These are phyloP conservation scores for Cladophialophora chaetospira DNA, from an alignment of 2,329 filamentous ascomycete genomes.

Conservation along the genomic window DNA sequence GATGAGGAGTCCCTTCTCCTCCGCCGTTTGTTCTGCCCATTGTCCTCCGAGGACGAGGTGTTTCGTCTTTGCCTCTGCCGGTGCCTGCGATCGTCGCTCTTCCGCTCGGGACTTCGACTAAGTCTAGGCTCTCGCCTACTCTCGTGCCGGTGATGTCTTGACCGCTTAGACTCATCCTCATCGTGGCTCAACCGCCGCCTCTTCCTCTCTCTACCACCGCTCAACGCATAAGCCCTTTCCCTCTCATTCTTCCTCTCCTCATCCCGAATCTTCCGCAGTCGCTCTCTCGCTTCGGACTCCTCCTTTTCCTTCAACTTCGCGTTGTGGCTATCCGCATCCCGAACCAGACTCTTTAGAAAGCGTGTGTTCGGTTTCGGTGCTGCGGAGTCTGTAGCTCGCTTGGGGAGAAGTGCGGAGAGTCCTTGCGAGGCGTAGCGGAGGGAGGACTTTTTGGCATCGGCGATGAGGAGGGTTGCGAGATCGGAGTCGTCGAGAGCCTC, in stretches of 20 bases:
- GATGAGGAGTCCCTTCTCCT: background rate
- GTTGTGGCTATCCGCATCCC: constrained; percentile 87
- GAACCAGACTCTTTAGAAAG: constrained; percentile 85
- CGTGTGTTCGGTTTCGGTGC: constrained; percentile 86
- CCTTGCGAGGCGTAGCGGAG: constrained; percentile 75
- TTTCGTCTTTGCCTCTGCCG: background rate
- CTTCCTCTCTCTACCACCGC: constrained; percentile 19
- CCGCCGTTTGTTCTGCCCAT: background rate
- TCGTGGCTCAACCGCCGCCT: constrained; percentile 37
- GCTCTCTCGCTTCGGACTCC: constrained; percentile 72
- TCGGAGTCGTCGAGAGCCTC: constrained; percentile 47
- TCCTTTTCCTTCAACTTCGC: constrained; percentile 81
- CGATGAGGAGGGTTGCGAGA: constrained; percentile 72
- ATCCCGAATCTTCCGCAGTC: constrained; percentile 64
- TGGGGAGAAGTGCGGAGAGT: constrained; percentile 65
- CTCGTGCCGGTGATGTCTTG: background rate
- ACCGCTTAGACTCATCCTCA: constrained; percentile 32
- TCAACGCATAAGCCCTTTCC: constrained; percentile 8
- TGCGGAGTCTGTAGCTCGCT: constrained; percentile 63
- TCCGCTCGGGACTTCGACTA: constrained; percentile 16
- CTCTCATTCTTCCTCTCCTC: constrained; percentile 39
- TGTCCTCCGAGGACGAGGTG: background rate
- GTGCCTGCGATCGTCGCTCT: constrained; percentile 18
- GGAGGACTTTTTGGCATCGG: constrained; percentile 75
- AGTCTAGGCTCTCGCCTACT: background rate